Evolutionary conservation across 441 rosid species (phyloP), one percentile per base, ranked within the genome.

Genomic region (Daphne laureola): DNA sequence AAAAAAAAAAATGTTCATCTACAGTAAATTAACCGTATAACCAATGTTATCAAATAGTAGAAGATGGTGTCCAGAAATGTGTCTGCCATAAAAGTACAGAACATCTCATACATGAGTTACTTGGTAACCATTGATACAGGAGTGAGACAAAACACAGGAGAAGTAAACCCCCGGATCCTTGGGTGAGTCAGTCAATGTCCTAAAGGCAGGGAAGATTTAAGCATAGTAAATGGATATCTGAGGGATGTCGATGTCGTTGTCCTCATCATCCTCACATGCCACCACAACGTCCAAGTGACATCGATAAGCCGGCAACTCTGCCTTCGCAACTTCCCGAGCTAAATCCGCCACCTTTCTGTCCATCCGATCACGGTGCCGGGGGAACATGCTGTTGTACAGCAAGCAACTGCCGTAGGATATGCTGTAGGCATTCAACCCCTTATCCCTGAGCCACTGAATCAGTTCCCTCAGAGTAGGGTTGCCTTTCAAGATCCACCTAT

Each of bases 211-310:
- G 3, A 31, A 5, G 38, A 3, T 56, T 73, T 73, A 87, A 42
- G 74, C 62, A 65, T 80, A 94, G 81, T 90, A 94, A 43, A 94
- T 73, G 35, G 99, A 87, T 14, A 94, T 43, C 35, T 66, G 91
- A 48, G 99, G 99, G 51, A 87, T 86, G 66, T 94, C 98, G 21
- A 87, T 72, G 65, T 94, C 98, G 3, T 78, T 78, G 54, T 80
- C 96, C 25, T 82, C 80, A 0, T 90, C 80, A 25, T 94, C 96
- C 69, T 87, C 99, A 3, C 98, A 90, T 0, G 99, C 98, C 15
- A 90, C 96, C 0, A 86, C 84, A 12, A 94, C 86, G 65, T 94
- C 98, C 42, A 88, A 65, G 62, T 94, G 99, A 16, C 64, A 67
- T 12, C 96, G 71, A 41, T 81, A 74, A 5, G 84, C 52, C 54